Evolutionary conservation across 2,329 filamentous ascomycete species (phyloP), one percentile per base, ranked within the genome.

Genomic region (Zalaria sp.): DNA sequence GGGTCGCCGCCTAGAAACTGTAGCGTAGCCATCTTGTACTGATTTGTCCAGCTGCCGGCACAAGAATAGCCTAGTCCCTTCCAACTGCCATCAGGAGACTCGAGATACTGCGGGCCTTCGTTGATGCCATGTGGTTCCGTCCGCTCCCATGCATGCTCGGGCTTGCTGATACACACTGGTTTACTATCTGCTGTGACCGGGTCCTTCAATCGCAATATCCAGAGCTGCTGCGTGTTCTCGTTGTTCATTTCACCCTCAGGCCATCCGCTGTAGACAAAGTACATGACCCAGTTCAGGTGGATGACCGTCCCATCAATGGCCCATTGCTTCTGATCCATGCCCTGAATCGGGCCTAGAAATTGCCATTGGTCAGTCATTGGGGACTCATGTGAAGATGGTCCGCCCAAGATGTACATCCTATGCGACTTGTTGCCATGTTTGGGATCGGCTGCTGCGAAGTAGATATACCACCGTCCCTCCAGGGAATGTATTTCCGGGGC

Each of bases 401-500:
- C 66, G 18, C 57, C 55, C 2, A 68, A 58, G 4, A 69, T 64
- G 44, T 59, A 67, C 62, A 67, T 67, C 25, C 66, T 53, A 50
- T 68, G 66, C 0, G 57, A 58, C 11, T 54, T 54, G 52, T 69
- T 68, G 40, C 65, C 65, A n/a, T 61, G 49, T 34, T 51, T 45
- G 1, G 60, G 61, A 46, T 67, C 52, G 18, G 59, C 61, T 10
- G 59, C 63, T 3, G 57, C 67, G 51, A 61, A 68, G 53, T 74
- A 74, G 45, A 73, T 60, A 53, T 72, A 75, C 72, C 72, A 75
- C 25, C 62, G 61, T 0, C 65, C 66, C 32, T 64, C 55, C 26
- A 75, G n/a, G n/a, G n/a, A n/a, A n/a, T 75, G 72, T 0, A 75
- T 59, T 56, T 75, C 72, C 1, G 72, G 72, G 0, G 72, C 72